Conservation (phyloP, 768 basidiomycete species). For the Mycena filopes region DNA sequence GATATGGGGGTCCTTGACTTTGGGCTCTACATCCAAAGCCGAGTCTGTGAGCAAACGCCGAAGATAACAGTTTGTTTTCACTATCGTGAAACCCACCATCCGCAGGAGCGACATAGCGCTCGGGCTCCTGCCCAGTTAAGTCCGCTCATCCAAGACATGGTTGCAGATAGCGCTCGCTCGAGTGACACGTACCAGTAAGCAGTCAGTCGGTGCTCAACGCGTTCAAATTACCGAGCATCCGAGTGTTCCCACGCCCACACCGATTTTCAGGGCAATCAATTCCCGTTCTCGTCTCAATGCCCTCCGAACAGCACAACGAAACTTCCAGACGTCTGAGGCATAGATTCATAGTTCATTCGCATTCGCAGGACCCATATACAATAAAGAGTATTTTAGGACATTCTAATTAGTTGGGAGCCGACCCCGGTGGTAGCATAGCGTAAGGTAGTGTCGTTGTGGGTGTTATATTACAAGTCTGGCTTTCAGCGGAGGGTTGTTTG, state of each 20-base stretch:
- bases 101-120: slow-evolving; percentile 20
- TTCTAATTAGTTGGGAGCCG: slow-evolving; percentile 35
- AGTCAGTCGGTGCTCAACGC: background rate
- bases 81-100: slow-evolving; percentile 58
- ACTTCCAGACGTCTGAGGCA: background rate
- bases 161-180: background rate
- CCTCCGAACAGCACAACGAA: background rate
- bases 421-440: slow-evolving; percentile 35
- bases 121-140: slow-evolving; percentile 27
- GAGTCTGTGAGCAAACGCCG: background rate
- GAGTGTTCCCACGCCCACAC: background rate
- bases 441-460: slow-evolving; percentile 37
- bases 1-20: slow-evolving; percentile 71
- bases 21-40: slow-evolving; percentile 61
- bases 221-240: background rate
- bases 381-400: slow-evolving; percentile 33
- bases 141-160: slow-evolving; percentile 33
- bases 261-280: slow-evolving; percentile 7
- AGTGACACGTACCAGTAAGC: slow-evolving; percentile 19
- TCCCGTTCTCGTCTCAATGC: background rate
- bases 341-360: slow-evolving; percentile 28
- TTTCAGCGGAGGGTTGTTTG: slow-evolving; percentile 28
- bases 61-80: no score
- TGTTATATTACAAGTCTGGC: slow-evolving; percentile 45
- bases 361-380: slow-evolving; percentile 29